Evolutionary conservation across 1,139 yeast genomes (phyloP).

Genomic region (Debaryomyces subglobosus): DNA sequence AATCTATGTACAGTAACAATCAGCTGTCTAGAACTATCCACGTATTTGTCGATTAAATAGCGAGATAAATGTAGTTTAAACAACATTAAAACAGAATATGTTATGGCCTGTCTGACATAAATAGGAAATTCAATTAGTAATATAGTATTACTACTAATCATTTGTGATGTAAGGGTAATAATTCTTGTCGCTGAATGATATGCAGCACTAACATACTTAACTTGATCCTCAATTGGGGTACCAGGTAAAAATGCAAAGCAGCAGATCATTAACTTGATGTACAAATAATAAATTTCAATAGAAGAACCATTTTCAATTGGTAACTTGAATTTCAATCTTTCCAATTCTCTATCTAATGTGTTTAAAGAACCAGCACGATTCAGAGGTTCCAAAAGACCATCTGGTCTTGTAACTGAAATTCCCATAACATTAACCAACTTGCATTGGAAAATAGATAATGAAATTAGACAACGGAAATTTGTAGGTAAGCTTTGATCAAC

Average conservation of each 20-base stretch:
- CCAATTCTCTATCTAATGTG: constrained; percentile 77
- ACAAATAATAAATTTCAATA: constrained; percentile 79
- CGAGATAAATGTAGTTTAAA: constrained; percentile 86
- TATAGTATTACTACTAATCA: constrained; percentile 55
- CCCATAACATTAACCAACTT: constrained; percentile 88
- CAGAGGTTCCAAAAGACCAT: constrained; percentile 84
- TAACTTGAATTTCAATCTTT: constrained; percentile 64
- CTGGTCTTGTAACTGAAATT: constrained; percentile 82
- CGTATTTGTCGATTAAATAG: constrained; percentile 70
- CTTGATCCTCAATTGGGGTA: constrained; percentile 86
- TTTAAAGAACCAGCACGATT: constrained; percentile 80
- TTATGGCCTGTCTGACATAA: constrained; percentile 81
- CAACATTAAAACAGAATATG: constrained; percentile 76
- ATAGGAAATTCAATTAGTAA: constrained; percentile 85
- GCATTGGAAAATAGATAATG: constrained; percentile 80
- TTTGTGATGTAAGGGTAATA: constrained; percentile 73
- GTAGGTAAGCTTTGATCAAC: constrained; percentile 69
- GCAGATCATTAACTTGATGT: constrained; percentile 80
- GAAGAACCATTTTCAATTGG: constrained; percentile 62
- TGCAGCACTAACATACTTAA: constrained; percentile 80
- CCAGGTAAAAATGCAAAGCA: constrained; percentile 92
- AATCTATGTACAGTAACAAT: constrained; percentile 91
- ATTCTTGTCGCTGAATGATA: constrained; percentile 81
- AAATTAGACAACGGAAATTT: constrained; percentile 71
- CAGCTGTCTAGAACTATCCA: constrained; percentile 89